phyloP scores from a whole-genome alignment of 768 basidiomycete genomes.

The Rhizopogon vulgaris region DNA sequence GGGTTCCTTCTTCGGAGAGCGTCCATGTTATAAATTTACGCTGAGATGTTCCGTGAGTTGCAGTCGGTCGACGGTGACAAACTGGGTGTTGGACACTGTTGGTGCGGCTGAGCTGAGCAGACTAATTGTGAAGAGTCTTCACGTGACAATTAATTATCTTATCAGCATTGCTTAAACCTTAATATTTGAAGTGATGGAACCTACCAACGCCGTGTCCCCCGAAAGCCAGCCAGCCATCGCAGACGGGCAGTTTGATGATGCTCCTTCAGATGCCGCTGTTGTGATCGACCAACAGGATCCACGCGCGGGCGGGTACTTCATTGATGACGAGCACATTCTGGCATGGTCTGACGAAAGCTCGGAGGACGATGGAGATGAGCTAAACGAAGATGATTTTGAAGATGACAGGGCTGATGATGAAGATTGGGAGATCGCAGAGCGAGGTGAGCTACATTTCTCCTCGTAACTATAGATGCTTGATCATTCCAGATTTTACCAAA shows the following conservation, averaged over 20 bases:
- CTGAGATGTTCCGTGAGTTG: background rate
- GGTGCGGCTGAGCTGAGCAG: too few relatives aligned
- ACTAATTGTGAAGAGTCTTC: background rate
- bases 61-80: background rate
- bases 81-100: background rate
- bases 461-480: background rate
- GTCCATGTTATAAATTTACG: conserved; percentile 12
- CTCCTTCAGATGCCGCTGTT: conserved; percentile 8
- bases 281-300: conserved; percentile 22
- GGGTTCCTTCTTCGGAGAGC: conserved; percentile 40
- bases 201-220: conserved; percentile 11
- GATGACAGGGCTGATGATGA: conserved; percentile 73
- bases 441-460: conserved; percentile 43
- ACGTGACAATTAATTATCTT: background rate
- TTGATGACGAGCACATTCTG: conserved; percentile 34
- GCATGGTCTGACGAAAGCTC: conserved; percentile 25
- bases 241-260: conserved; percentile 61
- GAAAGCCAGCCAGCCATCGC: conserved; percentile 24
- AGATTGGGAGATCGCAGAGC: conserved; percentile 82
- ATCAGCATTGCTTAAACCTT: background rate
- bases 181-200: background rate
- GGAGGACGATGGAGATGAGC: conserved; percentile 17
- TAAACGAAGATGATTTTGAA: conserved; percentile 47
- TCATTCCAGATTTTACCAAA: conserved; percentile 85
- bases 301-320: conserved; percentile 32